Evolutionary conservation across 129 eudicot species (phyloP), one percentile per base, ranked within the genome.

Genomic region (Artemisia argyi): DNA sequence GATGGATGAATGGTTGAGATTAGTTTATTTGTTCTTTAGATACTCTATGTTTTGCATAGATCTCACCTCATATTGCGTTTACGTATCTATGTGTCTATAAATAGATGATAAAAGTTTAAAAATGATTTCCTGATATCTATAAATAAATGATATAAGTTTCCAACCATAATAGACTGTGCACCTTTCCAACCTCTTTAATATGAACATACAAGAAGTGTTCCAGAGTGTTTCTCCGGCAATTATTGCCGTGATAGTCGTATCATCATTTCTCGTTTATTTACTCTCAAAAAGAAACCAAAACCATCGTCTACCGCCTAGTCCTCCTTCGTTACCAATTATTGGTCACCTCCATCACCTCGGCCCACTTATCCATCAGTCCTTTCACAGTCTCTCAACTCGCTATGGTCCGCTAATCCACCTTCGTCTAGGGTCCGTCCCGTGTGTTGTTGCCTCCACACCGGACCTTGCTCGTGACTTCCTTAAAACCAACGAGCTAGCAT

Each of bases 321-420:
- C 92, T 3, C 64, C 75, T 0, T 54, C 81, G 52, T 65, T 87
- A 59, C 92, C 89, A 11, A 44, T 87, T 52, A 76, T 87, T 63
- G 92, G 92, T 50, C 84, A 87, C 76, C 80, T 87, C 42, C 86
- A 81, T 76, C 86, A 78, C 71, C 79, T 87, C 24, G 84, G 79
- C 63, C 92, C 92, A 39, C 71, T 69, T 10, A 81, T 79, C 80
- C 92, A 87, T 70, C 88, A 81, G 0, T 76, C 86, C 20, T 75
- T 87, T 65, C 78, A 78, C 80, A 46, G 66, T 18, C 72, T 83
- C 32, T 75, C 89, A 59, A 5, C 73, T 42, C 74, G 71, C 44
- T 76, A 78, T 72, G 87, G 92, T 56, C 89, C 92, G 0, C 46
- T 87, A 15, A 52, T 87, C 22, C 83, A 70, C 75, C 79, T 87